Percentiles rank a stretch among this genome's conserved stretches.
Evolutionary conservation across 2,329 filamentous ascomycete genomes (phyloP).

Genomic region (Eutypa lata): DNA sequence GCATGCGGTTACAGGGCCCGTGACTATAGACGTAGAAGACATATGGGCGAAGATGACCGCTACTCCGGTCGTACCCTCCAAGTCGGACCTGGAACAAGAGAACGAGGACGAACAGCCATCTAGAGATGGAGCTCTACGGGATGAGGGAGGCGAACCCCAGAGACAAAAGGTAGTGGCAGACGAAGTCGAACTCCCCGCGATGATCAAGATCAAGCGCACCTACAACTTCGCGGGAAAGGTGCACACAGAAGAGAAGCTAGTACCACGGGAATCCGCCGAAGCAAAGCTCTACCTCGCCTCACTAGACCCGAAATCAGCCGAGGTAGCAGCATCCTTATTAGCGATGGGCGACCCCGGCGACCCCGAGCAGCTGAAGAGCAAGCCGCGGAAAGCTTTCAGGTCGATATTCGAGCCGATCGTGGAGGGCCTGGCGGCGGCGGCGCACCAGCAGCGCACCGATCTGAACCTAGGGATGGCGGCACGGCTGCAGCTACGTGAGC

Average conservation of each 20-base stretch:
- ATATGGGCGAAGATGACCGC: constrained; percentile 66
- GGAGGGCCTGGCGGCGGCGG: constrained; percentile 30
- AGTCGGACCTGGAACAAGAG: constrained; percentile 16
- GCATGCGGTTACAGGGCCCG: constrained; percentile 50
- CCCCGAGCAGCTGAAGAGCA: constrained; percentile 34
- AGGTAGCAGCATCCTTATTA: neutral
- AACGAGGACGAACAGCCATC: constrained; percentile 12
- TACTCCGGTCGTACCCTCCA: constrained; percentile 33
- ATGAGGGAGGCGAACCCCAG: constrained; percentile 7
- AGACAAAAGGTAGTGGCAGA: constrained; percentile 1
- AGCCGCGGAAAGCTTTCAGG: constrained; percentile 55
- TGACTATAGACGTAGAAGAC: constrained; percentile 69
- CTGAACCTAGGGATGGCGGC: constrained; percentile 55
- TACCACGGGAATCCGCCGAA: constrained; percentile 63
- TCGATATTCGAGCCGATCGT: constrained; percentile 60
- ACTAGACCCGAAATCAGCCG: constrained; percentile 31
- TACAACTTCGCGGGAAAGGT: constrained; percentile 74
- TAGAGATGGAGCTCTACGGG: constrained; percentile 4
- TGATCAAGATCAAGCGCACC: constrained; percentile 65
- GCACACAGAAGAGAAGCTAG: constrained; percentile 68
- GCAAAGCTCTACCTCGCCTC: constrained; percentile 61
- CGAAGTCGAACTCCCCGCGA: constrained; percentile 29
- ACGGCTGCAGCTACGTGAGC: constrained; percentile 44
- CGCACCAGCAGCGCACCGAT: constrained; percentile 46
- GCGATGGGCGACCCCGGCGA: constrained; percentile 13